phyloP scores from a whole-genome alignment of 306 rosid species.

The Pyrus betulifolia region DNA sequence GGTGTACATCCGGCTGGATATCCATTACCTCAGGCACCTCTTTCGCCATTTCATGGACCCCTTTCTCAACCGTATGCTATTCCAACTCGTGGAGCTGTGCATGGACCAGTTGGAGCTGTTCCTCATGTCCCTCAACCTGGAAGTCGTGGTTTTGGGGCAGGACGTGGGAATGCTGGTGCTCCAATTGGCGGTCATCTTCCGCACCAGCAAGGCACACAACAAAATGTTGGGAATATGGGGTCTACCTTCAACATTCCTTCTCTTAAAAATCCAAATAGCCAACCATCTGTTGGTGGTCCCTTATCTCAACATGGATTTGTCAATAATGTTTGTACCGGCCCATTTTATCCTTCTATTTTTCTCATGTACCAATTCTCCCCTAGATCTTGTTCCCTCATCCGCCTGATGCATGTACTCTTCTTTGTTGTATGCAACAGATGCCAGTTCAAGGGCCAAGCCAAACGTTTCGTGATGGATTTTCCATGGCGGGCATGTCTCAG shows the following conservation, averaged over 20 bases:
- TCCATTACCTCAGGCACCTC: constrained; percentile 80
- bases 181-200: constrained; percentile 86
- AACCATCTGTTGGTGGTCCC: constrained; percentile 94
- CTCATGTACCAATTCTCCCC: constrained; percentile 1
- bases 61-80: constrained; percentile 99
- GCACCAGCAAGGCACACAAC: constrained; percentile 86
- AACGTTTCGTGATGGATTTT: constrained; percentile 83
- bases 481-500: constrained; percentile 95
- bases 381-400: neutral
- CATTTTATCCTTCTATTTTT: neutral
- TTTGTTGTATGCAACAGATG: constrained; percentile 46
- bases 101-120: constrained; percentile 98
- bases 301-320: constrained; percentile 96
- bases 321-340: constrained; percentile 54
- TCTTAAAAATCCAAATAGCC: constrained; percentile 88
- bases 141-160: constrained; percentile 90
- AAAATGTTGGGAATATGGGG: constrained; percentile 67
- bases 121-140: constrained; percentile 96
- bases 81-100: constrained; percentile 94
- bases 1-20: constrained; percentile 84
- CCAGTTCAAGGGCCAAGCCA: constrained; percentile 80
- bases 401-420: constrained; percentile 6
- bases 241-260: constrained; percentile 73
- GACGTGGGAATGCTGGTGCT: constrained; percentile 75
- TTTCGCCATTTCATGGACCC: constrained; percentile 77